phyloP scores from a whole-genome alignment of 2,329 filamentous ascomycete genomes.

The Cercospora citrullina region DNA sequence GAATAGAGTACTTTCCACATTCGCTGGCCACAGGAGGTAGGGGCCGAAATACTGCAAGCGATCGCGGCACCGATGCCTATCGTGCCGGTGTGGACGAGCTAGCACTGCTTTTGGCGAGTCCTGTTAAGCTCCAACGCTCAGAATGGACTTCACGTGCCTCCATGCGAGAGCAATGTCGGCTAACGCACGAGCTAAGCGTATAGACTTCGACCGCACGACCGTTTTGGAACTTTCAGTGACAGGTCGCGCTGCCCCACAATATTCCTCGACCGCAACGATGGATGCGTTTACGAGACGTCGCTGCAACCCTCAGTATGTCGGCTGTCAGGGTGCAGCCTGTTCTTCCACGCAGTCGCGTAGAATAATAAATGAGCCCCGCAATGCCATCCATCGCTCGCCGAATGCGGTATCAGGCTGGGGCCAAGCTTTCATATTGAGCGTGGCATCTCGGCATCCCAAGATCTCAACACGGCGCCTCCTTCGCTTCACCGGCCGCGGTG shows the following conservation, averaged over 20 bases:
- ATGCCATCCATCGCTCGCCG: neutral
- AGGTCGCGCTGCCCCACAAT: neutral
- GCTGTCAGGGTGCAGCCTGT: neutral
- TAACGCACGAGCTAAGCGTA: neutral
- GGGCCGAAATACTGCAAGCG: neutral
- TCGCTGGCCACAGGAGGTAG: neutral
- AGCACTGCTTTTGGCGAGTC: neutral
- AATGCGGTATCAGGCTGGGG: neutral
- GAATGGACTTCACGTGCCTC: conserved; percentile 8
- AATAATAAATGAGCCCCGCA: neutral
- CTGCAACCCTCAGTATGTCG: neutral
- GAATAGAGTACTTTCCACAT: neutral
- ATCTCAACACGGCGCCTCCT: conserved; percentile 1
- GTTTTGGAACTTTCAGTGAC: conserved; percentile 3
- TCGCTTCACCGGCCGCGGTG: neutral
- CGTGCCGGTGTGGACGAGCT: neutral
- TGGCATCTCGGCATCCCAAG: conserved; percentile 3
- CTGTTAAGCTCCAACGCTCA: neutral
- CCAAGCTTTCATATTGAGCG: conserved; percentile 2
- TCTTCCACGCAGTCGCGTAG: neutral
- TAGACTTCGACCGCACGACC: conserved; percentile 6
- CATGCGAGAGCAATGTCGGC: conserved; percentile 7
- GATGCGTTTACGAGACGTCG: neutral
- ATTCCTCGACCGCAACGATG: neutral
- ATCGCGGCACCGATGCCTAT: neutral